Conservation (phyloP, 768 basidiomycete species). For the Lactarius indigo region DNA sequence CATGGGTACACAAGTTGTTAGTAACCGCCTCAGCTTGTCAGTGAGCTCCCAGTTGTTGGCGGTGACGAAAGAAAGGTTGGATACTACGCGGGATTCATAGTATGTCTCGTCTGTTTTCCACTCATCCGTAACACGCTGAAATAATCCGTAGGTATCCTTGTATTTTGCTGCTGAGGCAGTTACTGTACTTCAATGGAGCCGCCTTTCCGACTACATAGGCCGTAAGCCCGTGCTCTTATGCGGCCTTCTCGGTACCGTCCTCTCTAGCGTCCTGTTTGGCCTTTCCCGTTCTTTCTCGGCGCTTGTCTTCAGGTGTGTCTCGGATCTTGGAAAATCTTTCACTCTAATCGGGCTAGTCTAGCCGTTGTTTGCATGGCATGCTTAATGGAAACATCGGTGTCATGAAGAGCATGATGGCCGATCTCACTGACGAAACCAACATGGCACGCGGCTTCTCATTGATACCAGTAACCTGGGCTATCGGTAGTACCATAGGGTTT, state of each 20-base stretch:
- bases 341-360: background rate
- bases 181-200: slow-evolving; percentile 45
- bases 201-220: slow-evolving; percentile 45
- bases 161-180: slow-evolving; percentile 45
- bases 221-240: slow-evolving; percentile 47
- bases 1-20: background rate
- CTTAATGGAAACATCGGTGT: slow-evolving; percentile 40
- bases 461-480: background rate
- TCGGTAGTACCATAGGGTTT: background rate
- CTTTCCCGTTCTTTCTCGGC: slow-evolving; percentile 35
- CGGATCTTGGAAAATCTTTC: background rate
- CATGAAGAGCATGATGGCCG: slow-evolving; percentile 29
- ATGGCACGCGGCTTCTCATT: slow-evolving; percentile 2
- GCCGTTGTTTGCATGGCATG: slow-evolving; percentile 30
- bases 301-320: slow-evolving; percentile 21
- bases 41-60: slow-evolving; percentile 40
- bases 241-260: slow-evolving; percentile 33
- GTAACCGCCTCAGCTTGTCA: slow-evolving; percentile 35
- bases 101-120: slow-evolving; percentile 29
- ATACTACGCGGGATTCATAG: slow-evolving; percentile 40
- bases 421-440: slow-evolving; percentile 20
- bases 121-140: background rate
- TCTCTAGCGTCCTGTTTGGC: slow-evolving; percentile 37
- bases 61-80: slow-evolving; percentile 37
- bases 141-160: slow-evolving; percentile 38